Evolutionary conservation across 768 basidiomycete genomes (phyloP).

Genomic region (Boletellus sp.): DNA sequence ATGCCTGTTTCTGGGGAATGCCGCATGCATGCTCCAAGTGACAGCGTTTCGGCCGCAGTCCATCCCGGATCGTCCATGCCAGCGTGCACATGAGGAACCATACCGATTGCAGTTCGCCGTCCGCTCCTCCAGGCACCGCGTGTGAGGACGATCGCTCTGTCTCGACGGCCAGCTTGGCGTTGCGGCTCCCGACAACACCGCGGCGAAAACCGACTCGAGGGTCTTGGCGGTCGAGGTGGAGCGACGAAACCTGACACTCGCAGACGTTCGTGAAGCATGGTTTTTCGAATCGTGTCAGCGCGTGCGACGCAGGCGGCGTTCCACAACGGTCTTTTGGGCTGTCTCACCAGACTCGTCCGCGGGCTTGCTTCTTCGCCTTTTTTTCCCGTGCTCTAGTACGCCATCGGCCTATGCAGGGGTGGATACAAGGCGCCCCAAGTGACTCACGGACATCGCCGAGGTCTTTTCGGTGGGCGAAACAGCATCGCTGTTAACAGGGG

Average conservation of each 20-base stretch:
- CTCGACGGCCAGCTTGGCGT: neutral
- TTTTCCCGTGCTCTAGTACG: neutral
- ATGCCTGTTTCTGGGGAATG: neutral
- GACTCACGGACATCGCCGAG: constrained; percentile 4
- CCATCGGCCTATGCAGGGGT: neutral
- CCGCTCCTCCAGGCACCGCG: neutral
- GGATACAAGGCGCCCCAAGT: constrained; percentile 1
- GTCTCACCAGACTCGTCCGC: neutral
- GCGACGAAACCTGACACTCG: neutral
- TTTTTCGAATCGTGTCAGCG: neutral
- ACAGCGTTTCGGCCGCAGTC: neutral
- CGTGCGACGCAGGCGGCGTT: neutral
- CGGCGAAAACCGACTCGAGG: neutral
- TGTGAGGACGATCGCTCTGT: neutral
- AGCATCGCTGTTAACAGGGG: neutral
- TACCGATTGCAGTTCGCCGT: neutral
- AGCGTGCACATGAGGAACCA: neutral
- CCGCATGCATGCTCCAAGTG: neutral
- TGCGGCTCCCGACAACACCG: constrained; percentile 1
- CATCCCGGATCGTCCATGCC: neutral
- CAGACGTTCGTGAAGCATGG: neutral
- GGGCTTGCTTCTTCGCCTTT: neutral
- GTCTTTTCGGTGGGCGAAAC: neutral
- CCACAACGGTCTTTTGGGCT: neutral
- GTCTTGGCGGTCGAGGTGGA: constrained; percentile 4